Evolutionary conservation across 2,329 filamentous ascomycete genomes (phyloP).

Genomic region (Pochonia chlamydosporia): DNA sequence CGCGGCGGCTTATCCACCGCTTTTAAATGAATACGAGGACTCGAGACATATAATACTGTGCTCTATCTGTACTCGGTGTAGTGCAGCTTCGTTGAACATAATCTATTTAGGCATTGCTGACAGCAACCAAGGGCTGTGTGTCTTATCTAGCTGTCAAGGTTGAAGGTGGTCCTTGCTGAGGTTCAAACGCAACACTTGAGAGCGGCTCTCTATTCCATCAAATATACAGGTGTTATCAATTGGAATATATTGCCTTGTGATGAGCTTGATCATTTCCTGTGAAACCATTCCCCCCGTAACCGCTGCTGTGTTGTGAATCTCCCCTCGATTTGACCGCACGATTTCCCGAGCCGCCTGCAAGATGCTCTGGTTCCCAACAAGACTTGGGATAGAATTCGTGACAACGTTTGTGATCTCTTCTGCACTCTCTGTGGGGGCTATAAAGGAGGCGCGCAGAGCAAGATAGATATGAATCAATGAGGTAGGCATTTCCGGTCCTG

Average conservation of each 20-base stretch:
- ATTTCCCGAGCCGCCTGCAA: conserved; percentile 57
- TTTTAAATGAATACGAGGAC: no score
- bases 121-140: no score
- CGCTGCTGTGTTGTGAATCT: conserved; percentile 88
- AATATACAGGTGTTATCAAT: conserved; percentile 67
- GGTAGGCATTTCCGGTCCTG: conserved; percentile 40
- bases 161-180: background rate
- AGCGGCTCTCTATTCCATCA: conserved; percentile 60
- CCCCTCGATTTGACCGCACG: conserved; percentile 71
- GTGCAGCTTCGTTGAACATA: no score
- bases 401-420: conserved; percentile 48
- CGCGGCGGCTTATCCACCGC: no score
- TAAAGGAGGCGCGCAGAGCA: conserved; percentile 51
- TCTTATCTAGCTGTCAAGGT: no score
- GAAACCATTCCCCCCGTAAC: conserved; percentile 86
- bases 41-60: no score
- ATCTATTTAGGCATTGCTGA: no score
- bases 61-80: no score
- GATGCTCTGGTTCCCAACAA: conserved; percentile 44
- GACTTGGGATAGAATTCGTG: conserved; percentile 37
- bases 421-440: conserved; percentile 36
- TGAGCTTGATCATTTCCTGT: conserved; percentile 94
- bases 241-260: conserved; percentile 67
- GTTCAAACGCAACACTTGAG: conserved; percentile 47
- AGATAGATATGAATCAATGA: conserved; percentile 67